Evolutionary conservation across 305 asterid species (phyloP).

Genomic region (Plantago lanceolata): DNA sequence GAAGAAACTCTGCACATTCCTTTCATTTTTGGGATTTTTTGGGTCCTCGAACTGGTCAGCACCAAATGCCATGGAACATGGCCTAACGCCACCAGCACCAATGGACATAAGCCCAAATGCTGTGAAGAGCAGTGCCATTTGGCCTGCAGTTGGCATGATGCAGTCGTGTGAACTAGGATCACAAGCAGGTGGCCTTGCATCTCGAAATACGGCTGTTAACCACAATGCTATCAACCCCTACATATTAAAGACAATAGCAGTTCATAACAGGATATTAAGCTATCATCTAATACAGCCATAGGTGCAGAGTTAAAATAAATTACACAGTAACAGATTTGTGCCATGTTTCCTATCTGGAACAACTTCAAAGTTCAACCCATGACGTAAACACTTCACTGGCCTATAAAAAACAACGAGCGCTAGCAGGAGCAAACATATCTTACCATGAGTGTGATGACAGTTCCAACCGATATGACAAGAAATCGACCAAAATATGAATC

Average conservation of each 20-base stretch:
- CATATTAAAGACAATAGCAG: neutral
- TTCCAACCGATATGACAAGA: conserved; percentile 44
- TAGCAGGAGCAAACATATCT: conserved; percentile 7
- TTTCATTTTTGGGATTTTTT: conserved; percentile 42
- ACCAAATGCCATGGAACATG: conserved; percentile 75
- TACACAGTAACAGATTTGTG: neutral
- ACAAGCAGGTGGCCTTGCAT: conserved; percentile 42
- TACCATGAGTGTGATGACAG: conserved; percentile 39
- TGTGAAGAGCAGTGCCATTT: conserved; percentile 42
- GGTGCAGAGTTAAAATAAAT: too few relatives aligned
- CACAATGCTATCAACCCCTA: conserved; percentile 52
- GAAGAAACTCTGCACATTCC: conserved; percentile 56
- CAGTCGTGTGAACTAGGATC: conserved; percentile 31
- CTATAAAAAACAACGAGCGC: neutral
- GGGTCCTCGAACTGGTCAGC: conserved; percentile 72
- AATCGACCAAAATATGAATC: conserved; percentile 76
- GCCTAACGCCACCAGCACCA: conserved; percentile 71
- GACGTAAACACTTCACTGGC: neutral
- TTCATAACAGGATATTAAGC: neutral
- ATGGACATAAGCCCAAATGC: conserved; percentile 53
- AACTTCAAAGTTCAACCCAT: too few relatives aligned
- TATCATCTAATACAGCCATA: neutral
- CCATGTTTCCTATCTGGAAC: neutral
- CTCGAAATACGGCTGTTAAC: conserved; percentile 48
- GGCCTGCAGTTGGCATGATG: conserved; percentile 37